Evolutionary conservation across 495 filamentous ascomycete species (phyloP), one percentile per base, ranked within the genome.

Genomic region (Filosporella fistucella): DNA sequence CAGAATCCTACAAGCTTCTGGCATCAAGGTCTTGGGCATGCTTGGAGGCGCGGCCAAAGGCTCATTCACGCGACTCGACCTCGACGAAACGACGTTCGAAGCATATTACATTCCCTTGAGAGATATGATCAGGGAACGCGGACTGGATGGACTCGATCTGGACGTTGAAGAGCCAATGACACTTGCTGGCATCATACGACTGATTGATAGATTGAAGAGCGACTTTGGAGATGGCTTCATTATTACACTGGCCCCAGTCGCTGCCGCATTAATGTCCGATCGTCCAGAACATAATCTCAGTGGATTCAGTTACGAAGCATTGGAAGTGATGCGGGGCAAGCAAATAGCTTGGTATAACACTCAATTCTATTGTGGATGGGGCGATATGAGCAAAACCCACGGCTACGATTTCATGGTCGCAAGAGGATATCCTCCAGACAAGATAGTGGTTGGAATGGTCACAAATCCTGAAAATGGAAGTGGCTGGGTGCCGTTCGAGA

Each of bases 281-380:
- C 68, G 68, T 0, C 60, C 61, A 1, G 70, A 57, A 25, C 52
- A 56, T 39, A 79, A 90, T 56, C 67, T 94, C 0, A 85, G 81
- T 29, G 88, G 88, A 0, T 94, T 94, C 57, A 72, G 80, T 47
- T 91, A 94, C 61, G 64, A 70, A 4, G 64, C 69, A 17, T 71
- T 91, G 25, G 85, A 89, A 59, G 65, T 71, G 17, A 70, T 75
- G 64, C 71, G 83, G 7, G 85, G 84, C 4, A 56, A 63, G 9
- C 74, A 82, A 53, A 85, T 91, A 29, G 70, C 66, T 14, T 94
- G 88, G 79, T 93, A 93, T 56, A 93, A 93, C 50, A 67, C 80
- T 12, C 89, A 93, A 59, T 93, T 93, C 58, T 94, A 94, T 58
- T 86, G 83, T 55, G 85, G 85, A 1, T 94, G 85, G 76, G 89